Conservation (phyloP, 106 monocot species). For the Dendrobium chrysotoxum region DNA sequence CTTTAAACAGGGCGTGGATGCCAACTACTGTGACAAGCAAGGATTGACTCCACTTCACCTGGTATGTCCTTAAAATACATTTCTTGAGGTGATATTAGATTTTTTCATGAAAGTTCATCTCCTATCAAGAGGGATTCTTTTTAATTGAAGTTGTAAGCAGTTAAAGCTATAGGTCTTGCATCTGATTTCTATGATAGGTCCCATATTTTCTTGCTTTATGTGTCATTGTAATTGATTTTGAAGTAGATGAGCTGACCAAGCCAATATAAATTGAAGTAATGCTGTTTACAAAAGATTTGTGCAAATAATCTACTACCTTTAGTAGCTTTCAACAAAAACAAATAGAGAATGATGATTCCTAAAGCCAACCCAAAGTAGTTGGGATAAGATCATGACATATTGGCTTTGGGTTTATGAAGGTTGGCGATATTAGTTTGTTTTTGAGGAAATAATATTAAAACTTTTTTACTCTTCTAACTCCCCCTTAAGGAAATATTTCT, state of each 20-base stretch:
- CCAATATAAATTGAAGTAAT: not conserved
- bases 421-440: too few species aligned
- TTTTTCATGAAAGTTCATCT: not conserved
- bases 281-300: too few species aligned
- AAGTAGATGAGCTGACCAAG: too few species aligned
- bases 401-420: too few species aligned
- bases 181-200: not conserved
- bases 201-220: not conserved
- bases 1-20: constrained; percentile 55
- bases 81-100: not conserved
- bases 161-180: not conserved
- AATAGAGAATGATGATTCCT: too few species aligned
- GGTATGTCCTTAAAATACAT: constrained; percentile 30
- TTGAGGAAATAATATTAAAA: too few species aligned
- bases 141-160: not conserved
- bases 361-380: too few species aligned
- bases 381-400: too few species aligned
- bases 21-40: constrained; percentile 92
- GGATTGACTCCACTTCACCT: constrained; percentile 82
- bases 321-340: too few species aligned
- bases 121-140: not conserved
- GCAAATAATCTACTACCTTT: too few species aligned
- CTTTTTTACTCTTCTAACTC: too few species aligned
- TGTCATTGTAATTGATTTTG: not conserved
- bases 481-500: too few species aligned